Evolutionary conservation across 768 basidiomycete species (phyloP), one percentile per base, ranked within the genome.

Genomic region (Tricholoma saponaceum): DNA sequence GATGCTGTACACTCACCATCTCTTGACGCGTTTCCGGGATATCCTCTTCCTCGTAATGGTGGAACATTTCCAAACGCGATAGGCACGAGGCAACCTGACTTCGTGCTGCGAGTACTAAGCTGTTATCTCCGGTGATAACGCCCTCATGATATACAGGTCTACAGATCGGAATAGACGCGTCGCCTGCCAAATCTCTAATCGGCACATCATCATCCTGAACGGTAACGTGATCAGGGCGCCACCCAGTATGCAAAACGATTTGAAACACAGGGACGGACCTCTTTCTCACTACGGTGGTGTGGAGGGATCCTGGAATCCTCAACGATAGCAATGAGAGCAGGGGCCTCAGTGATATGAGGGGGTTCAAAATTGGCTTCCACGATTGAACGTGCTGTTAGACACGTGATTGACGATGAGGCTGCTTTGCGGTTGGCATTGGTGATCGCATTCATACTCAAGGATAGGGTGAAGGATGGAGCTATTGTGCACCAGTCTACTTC

Each of bases 41-140:
- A 26, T 43, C 16, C 28, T 18, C 8, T 39, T 56, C 56, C 23
- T 33, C 26, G 25, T 43, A 33, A 46, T 58, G 55, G 46, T 23
- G 43, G 55, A 55, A 51, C 57, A 58, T 62, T 58, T 54, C 57
- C 55, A 50, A 52, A 56, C 50, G 30, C 37, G 59, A 52, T 32
- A 39, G 53, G 39, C 57, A 60, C 53, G 57, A 62, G 59, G 59
- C 53, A 57, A 51, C 10, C 10, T 52, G 52, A 46, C 41, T 18
- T 57, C 20, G 33, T 41, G 56, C 23, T 51, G 54, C 56, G 22
- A 35, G 41, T 58, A 49, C 39, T 54, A 32, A 13, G 53, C 53
- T 44, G 26, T 43, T 54, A 30, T 54, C 53, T 54, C 32, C 53
- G 39, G 5, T 28, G 47, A 50, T 28, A 50, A 30, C 25, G 47